Base-by-base conservation (phyloP, 805 yeast species). In the Candida peoriensis region DNA sequence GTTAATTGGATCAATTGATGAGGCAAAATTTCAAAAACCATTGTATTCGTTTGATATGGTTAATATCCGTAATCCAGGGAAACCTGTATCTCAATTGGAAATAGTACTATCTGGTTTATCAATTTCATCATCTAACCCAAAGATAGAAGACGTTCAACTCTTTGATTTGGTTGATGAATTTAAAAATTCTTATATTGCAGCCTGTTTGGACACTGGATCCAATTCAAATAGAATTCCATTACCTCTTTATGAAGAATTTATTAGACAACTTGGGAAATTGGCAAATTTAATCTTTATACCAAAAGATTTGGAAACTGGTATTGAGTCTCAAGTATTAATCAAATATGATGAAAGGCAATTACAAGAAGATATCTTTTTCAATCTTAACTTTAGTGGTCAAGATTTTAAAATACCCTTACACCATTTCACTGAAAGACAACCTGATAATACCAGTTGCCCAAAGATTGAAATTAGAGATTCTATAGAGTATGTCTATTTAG, bases 1-100 rank as follows among this genome's bases (percentile, higher is more conserved):
- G 2, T 41, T 66, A 9, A 58, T 67, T 39, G 72, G 74, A 24
- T 68, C 60, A 6, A 50, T 66, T 19, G 72, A 68, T 42, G 47
- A 47, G 15, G 60, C 63, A 5, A 67, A 67, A 45, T 66, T 54
- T 39, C 17, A 44, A 4, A 63, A 61, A 12, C 54, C 53, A 2
- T 46, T 68, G 32, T 44, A 48, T 12, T 47, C 62, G 3, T 36
- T 64, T n/a, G 64, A 63, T 24, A 32, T 61, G 20, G 43, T 60
- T 22, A 43, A 43, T 17, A 29, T 38, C 2, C 22, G 20, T 1
- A 22, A 20, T 0, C n/a, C 14, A 5, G 33, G 34, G 1, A 15
- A 24, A 11, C 52, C 49, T 3, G 33, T 38, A 9, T 22, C 33
- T 13, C 24, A 34, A 8, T 48, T 20, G 20, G 44, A 47, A 19